A percentile compares a stretch with the other conserved stretches of the same genome.
Evolutionary conservation across 352 stramenopile species (phyloP).

Genomic region (Globisporangium cystogenes): DNA sequence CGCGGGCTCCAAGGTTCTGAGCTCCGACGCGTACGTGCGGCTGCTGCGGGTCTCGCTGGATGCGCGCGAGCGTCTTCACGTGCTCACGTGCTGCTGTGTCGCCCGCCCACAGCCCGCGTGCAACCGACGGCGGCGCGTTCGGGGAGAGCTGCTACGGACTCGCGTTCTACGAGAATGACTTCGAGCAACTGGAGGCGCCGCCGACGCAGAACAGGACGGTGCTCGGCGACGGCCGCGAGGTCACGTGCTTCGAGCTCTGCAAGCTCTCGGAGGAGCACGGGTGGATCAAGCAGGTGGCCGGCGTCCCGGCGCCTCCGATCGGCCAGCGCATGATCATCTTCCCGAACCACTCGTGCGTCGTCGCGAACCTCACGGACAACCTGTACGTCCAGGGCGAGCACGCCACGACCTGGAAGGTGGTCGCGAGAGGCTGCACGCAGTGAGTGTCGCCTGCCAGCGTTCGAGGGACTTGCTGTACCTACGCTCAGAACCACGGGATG

Average conservation of each 20-base stretch:
- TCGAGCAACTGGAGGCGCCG: slow-evolving; percentile 40
- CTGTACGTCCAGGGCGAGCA: slow-evolving; percentile 49
- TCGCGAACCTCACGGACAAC: slow-evolving; percentile 58
- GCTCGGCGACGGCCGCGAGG: slow-evolving; percentile 24
- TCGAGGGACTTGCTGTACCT: background rate
- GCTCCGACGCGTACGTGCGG: slow-evolving; percentile 47
- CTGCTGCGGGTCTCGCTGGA: background rate
- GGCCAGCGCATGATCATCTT: slow-evolving; percentile 55
- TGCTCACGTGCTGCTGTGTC: slow-evolving; percentile 8
- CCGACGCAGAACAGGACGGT: slow-evolving; percentile 35
- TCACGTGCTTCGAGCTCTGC: slow-evolving; percentile 59
- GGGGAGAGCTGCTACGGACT: slow-evolving; percentile 52
- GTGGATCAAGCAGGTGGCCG: slow-evolving; percentile 55
- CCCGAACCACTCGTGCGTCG: slow-evolving; percentile 63
- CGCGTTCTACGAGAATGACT: slow-evolving; percentile 67
- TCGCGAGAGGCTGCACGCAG: slow-evolving; percentile 57
- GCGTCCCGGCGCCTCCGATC: slow-evolving; percentile 38
- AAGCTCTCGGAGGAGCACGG: slow-evolving; percentile 75
- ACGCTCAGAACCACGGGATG: slow-evolving; percentile 42
- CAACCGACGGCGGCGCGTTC: slow-evolving; percentile 26
- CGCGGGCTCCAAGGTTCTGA: slow-evolving; percentile 65
- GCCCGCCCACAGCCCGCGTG: slow-evolving; percentile 10
- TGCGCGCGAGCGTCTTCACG: background rate
- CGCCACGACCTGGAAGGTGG: slow-evolving; percentile 41
- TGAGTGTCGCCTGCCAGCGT: too few relatives aligned